phyloP scores from a whole-genome alignment of 768 basidiomycete genomes.

The Kwoniella botswanensis region DNA sequence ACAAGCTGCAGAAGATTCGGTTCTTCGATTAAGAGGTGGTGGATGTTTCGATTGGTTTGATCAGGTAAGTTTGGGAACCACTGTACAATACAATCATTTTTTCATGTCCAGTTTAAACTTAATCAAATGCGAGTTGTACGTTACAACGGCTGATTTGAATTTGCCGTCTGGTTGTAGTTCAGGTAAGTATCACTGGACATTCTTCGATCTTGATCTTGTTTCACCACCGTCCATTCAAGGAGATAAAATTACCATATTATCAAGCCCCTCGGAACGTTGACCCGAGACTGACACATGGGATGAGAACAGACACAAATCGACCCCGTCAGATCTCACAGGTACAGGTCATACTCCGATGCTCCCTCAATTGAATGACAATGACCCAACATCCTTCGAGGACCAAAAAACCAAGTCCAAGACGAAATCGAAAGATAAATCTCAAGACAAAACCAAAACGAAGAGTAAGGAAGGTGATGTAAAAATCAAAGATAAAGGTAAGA shows the following conservation, averaged over 20 bases:
- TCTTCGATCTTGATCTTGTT: too few species aligned
- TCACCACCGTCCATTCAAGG: too few species aligned
- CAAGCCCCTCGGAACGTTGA: too few species aligned
- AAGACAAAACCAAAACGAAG: background rate
- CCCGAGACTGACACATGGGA: too few species aligned
- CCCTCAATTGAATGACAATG: too few species aligned
- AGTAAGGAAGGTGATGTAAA: background rate
- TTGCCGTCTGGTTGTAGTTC: too few species aligned
- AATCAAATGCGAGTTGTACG: too few species aligned
- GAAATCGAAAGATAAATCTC: background rate
- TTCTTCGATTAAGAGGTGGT: conserved; percentile 7
- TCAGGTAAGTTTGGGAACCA: conserved; percentile 4
- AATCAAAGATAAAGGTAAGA: conserved; percentile 1
- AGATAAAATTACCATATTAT: too few species aligned
- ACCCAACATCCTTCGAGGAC: background rate
- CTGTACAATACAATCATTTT: background rate
- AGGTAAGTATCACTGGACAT: too few species aligned
- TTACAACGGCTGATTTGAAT: too few species aligned
- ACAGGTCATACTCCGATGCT: background rate
- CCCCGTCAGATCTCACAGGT: too few species aligned
- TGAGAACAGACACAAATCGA: background rate
- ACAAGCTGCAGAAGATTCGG: background rate
- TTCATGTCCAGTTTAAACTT: too few species aligned
- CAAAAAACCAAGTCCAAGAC: background rate
- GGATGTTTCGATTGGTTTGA: conserved; percentile 10